These are phyloP conservation scores for Ogataea thermomethanolica DNA, from an alignment of 805 yeast species.

Conservation along the genomic window DNA sequence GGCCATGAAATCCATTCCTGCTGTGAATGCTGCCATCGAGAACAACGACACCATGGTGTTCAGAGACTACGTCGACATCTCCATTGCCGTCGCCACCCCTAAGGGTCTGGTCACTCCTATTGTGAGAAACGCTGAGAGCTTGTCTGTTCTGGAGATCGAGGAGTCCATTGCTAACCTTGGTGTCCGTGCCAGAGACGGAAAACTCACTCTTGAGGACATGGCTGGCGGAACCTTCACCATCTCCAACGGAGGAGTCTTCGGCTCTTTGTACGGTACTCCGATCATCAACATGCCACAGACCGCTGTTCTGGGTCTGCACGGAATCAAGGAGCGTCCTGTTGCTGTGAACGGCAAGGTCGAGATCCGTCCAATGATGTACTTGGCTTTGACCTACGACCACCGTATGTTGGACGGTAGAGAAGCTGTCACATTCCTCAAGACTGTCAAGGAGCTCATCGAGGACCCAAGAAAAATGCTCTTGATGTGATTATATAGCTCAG, in stretches of 20 bases:
- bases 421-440: conserved; percentile 94
- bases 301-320: conserved; percentile 96
- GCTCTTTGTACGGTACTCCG: conserved; percentile 97
- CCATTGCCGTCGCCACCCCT: conserved; percentile 98
- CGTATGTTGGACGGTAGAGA: conserved; percentile 98
- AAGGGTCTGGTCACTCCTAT: conserved; percentile 98
- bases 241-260: conserved; percentile 98
- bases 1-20: conserved; percentile 93
- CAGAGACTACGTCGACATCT: conserved; percentile 94
- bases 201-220: conserved; percentile 96
- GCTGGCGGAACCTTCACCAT: conserved; percentile 99
- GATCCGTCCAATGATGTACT: conserved; percentile 98
- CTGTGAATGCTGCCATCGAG: conserved; percentile 93
- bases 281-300: conserved; percentile 98
- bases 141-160: conserved; percentile 85
- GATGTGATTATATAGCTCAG: conserved; percentile 22
- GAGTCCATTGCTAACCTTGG: conserved; percentile 78
- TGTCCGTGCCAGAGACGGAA: conserved; percentile 93
- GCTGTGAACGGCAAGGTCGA: conserved; percentile 95
- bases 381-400: conserved; percentile 97
- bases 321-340: conserved; percentile 96
- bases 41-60: conserved; percentile 87
- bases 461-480: conserved; percentile 98
- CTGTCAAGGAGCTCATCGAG: conserved; percentile 94
- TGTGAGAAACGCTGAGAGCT: conserved; percentile 92